These are phyloP conservation scores for Zostera marina DNA, from an alignment of 116 monocot species.

Conservation along the genomic window DNA sequence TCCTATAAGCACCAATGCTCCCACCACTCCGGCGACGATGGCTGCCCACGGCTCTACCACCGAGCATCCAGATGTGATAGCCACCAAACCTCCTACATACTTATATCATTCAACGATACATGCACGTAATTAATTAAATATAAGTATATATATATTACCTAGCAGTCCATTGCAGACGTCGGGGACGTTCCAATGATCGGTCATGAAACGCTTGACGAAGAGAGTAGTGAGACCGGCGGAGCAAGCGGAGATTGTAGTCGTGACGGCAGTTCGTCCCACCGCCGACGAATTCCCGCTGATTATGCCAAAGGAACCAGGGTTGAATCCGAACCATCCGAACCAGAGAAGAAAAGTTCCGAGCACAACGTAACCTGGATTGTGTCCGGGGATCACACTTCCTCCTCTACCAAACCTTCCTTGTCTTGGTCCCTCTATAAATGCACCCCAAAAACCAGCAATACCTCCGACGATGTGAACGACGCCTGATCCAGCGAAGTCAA, in stretches of 20 bases:
- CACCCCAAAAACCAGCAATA: too few species aligned
- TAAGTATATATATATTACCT: too few species aligned
- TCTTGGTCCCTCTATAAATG: conserved; percentile 34
- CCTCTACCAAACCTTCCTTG: conserved; percentile 21
- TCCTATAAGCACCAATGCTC: conserved; percentile 3
- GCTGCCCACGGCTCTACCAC: conserved; percentile 17
- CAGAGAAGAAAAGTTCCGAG: conserved; percentile 39
- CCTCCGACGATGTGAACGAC: too few species aligned
- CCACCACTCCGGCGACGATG: conserved; percentile 4
- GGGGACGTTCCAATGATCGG: conserved; percentile 9
- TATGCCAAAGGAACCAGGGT: conserved; percentile 28
- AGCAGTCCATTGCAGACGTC: conserved; percentile 14
- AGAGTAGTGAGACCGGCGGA: conserved; percentile 8
- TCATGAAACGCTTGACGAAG: conserved; percentile 7
- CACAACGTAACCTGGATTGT: conserved; percentile 27
- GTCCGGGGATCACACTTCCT: conserved; percentile 21
- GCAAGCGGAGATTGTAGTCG: conserved; percentile 19
- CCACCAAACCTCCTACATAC: too few species aligned
- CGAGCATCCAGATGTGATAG: too few species aligned
- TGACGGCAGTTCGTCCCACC: conserved; percentile 27
- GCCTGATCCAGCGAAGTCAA: conserved; percentile 43
- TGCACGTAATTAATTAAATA: too few species aligned
- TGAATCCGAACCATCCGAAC: conserved; percentile 52
- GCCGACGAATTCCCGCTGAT: conserved; percentile 45
- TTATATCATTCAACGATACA: too few species aligned